These are phyloP conservation scores for Eucalyptus pauciflora DNA, from an alignment of 345 rosid species.

Conservation along the genomic window DNA sequence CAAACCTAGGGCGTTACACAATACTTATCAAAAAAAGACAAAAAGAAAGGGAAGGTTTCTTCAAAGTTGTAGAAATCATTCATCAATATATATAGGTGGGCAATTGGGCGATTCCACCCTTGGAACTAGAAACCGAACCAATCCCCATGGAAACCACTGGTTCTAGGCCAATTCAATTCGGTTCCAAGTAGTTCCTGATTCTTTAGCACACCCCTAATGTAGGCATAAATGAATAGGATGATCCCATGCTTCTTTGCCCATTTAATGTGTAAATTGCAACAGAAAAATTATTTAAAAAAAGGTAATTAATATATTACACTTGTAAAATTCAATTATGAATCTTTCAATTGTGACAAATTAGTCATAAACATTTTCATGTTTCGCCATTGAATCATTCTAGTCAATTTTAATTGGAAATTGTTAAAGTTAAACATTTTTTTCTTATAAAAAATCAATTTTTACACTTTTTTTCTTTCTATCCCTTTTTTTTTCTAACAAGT, in stretches of 20 bases:
- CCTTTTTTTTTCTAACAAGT: background rate
- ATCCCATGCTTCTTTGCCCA: background rate
- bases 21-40: no score
- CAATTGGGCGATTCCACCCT: accelerated
- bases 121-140: no score
- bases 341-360: no score
- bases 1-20: accelerated
- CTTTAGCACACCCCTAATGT: no score
- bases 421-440: no score
- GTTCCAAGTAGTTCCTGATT: accelerated
- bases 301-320: no score
- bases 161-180: no score
- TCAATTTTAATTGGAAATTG: no score
- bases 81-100: background rate
- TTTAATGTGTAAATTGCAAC: background rate
- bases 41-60: background rate
- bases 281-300: accelerated
- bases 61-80: background rate
- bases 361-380: no score
- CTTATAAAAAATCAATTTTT: no score
- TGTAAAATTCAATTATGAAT: no score
- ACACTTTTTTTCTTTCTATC: no score
- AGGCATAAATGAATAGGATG: background rate
- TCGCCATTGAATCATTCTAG: accelerated
- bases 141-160: accelerated